These are phyloP conservation scores for Austroboletus novae-zelandiae DNA, from an alignment of 1,284 basidiomycete genomes.

Conservation along the genomic window DNA sequence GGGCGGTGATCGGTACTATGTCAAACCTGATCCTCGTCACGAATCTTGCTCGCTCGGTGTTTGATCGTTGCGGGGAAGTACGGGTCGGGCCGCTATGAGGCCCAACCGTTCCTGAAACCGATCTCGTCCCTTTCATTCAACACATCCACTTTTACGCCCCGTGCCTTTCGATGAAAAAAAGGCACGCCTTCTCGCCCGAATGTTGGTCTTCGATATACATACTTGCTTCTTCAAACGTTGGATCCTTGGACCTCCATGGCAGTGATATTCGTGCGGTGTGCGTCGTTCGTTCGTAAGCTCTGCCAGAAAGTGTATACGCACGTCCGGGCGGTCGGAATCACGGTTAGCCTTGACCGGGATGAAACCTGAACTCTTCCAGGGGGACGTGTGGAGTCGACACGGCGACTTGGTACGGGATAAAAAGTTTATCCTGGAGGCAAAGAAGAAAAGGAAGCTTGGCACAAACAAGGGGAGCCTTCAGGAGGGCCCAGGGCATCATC, in stretches of 20 bases:
- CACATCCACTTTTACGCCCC: not conserved
- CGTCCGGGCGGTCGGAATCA: too few relatives aligned
- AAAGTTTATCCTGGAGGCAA: not conserved
- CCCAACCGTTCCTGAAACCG: not conserved
- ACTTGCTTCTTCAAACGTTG: too few relatives aligned
- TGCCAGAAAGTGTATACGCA: too few relatives aligned
- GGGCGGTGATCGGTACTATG: not conserved
- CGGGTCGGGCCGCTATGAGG: not conserved
- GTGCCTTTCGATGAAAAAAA: not conserved
- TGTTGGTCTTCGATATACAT: too few relatives aligned
- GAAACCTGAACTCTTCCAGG: not conserved
- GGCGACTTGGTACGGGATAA: not conserved
- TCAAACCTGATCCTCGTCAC: not conserved
- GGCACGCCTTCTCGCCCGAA: too few relatives aligned
- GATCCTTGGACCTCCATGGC: too few relatives aligned
- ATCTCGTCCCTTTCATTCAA: too few relatives aligned
- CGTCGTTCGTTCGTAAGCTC: too few relatives aligned
- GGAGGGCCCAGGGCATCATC: too few relatives aligned
- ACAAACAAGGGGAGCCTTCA: not conserved
- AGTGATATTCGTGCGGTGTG: too few relatives aligned
- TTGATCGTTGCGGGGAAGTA: slow-evolving; percentile 1
- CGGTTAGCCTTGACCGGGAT: not conserved
- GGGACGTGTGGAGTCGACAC: not conserved
- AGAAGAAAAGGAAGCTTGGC: not conserved
- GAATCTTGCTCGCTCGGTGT: not conserved